Conservation (phyloP, 352 stramenopile species). For the Phytophthora litchii region DNA sequence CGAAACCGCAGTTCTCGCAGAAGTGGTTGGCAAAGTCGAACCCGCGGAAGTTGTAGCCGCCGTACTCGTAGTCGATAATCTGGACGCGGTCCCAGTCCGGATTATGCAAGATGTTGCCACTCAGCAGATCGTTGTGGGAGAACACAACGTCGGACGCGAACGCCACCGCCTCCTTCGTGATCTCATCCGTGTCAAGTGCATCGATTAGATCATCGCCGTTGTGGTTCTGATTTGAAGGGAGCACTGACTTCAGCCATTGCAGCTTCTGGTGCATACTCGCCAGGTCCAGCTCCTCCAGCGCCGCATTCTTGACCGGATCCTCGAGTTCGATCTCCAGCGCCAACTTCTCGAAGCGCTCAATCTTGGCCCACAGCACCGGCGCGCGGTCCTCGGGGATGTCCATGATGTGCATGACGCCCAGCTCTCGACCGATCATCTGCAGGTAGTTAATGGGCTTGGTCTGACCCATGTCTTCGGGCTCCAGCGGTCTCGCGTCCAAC, state of each 20-base stretch:
- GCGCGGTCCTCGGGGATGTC: conserved; percentile 65
- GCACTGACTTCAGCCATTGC: conserved; percentile 81
- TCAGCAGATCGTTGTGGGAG: conserved; percentile 95
- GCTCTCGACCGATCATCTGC: conserved; percentile 85
- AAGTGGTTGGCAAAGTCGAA: conserved; percentile 97
- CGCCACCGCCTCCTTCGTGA: conserved; percentile 73
- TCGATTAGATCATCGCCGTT: conserved; percentile 65
- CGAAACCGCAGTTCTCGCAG: conserved; percentile 94
- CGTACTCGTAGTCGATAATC: conserved; percentile 97
- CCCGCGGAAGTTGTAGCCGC: conserved; percentile 91
- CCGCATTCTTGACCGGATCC: conserved; percentile 61
- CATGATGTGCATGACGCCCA: conserved; percentile 90
- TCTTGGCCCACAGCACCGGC: conserved; percentile 82
- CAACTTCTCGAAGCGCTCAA: conserved; percentile 82
- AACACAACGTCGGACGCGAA: conserved; percentile 90
- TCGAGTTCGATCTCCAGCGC: conserved; percentile 64
- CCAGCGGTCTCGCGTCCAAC: conserved; percentile 79
- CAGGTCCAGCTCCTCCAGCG: conserved; percentile 71
- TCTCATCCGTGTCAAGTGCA: conserved; percentile 59
- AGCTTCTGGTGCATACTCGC: conserved; percentile 64
- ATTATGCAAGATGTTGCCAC: conserved; percentile 85
- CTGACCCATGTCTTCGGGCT: conserved; percentile 89
- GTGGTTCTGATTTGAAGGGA: conserved; percentile 75
- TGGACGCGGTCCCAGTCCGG: conserved; percentile 83
- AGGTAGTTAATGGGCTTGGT: conserved; percentile 81